Conservation (phyloP, 148 eudicot species). For the Hydrangea macrophylla region DNA sequence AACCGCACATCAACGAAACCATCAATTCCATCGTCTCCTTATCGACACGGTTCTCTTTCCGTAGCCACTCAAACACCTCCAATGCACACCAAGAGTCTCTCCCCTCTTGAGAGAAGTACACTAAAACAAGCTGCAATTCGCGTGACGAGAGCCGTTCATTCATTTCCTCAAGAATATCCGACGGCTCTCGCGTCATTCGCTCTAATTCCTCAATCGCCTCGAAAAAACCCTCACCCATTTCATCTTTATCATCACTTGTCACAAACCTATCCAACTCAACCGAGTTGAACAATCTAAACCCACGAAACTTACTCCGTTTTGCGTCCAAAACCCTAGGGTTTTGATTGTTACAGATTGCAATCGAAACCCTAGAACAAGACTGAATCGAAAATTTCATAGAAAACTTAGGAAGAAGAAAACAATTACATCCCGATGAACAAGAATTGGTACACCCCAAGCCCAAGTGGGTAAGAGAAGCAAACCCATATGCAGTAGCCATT, state of each 20-base stretch:
- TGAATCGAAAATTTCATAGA: slow-evolving; percentile 11
- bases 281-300: slow-evolving; percentile 47
- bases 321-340: slow-evolving; percentile 21
- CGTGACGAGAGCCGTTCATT: slow-evolving; percentile 65
- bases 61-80: slow-evolving; percentile 96
- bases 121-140: slow-evolving; percentile 78
- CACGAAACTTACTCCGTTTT: slow-evolving; percentile 31
- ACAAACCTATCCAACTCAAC: slow-evolving; percentile 64
- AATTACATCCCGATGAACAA: background rate
- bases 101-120: slow-evolving; percentile 90
- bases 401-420: slow-evolving; percentile 13
- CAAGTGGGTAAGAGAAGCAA: slow-evolving; percentile 24
- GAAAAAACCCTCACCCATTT: slow-evolving; percentile 83
- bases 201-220: slow-evolving; percentile 93
- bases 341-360: slow-evolving; percentile 10
- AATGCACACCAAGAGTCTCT: slow-evolving; percentile 96
- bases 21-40: slow-evolving; percentile 94
- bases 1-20: slow-evolving; percentile 88
- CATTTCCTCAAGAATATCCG: slow-evolving; percentile 85
- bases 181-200: slow-evolving; percentile 85
- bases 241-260: slow-evolving; percentile 63
- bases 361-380: slow-evolving; percentile 36
- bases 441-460: slow-evolving; percentile 4
- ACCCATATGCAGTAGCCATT: slow-evolving; percentile 30
- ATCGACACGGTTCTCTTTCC: slow-evolving; percentile 84